Conservation (phyloP, 768 basidiomycete species). For the Naganishia vaughanmartiniae region DNA sequence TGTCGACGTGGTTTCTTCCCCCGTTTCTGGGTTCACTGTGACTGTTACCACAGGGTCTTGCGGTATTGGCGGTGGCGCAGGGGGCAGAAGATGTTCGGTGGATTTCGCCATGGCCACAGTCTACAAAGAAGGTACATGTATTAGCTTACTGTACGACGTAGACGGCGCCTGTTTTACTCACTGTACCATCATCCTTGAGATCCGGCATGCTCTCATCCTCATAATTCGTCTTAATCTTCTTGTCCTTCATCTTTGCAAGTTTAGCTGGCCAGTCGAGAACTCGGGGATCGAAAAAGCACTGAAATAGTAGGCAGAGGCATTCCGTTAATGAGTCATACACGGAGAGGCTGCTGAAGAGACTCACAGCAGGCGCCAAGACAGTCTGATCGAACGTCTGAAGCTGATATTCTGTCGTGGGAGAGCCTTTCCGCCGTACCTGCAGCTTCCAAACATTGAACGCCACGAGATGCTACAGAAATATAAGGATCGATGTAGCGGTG, state of each 20-base stretch:
- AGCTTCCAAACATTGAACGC: slow-evolving; percentile 89
- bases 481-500: neutral
- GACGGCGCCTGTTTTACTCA: slow-evolving; percentile 38
- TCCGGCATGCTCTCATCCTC: slow-evolving; percentile 68
- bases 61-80: slow-evolving; percentile 40
- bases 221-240: slow-evolving; percentile 55
- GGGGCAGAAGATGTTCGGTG: slow-evolving; percentile 71
- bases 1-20: slow-evolving; percentile 26
- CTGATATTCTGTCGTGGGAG: slow-evolving; percentile 78
- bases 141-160: neutral
- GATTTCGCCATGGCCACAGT: slow-evolving; percentile 89
- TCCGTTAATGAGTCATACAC: neutral
- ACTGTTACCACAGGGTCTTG: slow-evolving; percentile 53
- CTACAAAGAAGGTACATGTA: slow-evolving; percentile 53
- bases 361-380: slow-evolving; percentile 88
- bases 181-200: slow-evolving; percentile 55
- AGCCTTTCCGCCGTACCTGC: slow-evolving; percentile 71
- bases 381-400: slow-evolving; percentile 91
- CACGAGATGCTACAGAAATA: slow-evolving; percentile 69
- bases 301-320: neutral
- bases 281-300: slow-evolving; percentile 92
- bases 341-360: slow-evolving; percentile 34
- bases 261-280: slow-evolving; percentile 69
- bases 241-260: slow-evolving; percentile 65
- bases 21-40: slow-evolving; percentile 21